These are phyloP conservation scores for Candida sp. DNA, from an alignment of 1,139 yeast species.

Conservation along the genomic window DNA sequence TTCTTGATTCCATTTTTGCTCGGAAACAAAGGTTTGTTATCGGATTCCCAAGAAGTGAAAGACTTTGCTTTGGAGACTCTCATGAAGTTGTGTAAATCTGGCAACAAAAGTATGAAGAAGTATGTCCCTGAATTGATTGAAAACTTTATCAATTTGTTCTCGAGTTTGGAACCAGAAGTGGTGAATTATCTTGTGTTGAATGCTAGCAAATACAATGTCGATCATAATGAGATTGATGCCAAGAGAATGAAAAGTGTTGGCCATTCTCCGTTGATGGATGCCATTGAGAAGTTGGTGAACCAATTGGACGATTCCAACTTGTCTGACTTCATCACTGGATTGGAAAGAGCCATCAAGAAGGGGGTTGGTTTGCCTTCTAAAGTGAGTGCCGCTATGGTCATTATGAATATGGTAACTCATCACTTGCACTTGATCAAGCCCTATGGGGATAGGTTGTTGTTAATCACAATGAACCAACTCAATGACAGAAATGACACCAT, in stretches of 20 bases:
- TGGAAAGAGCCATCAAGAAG: slow-evolving; percentile 57
- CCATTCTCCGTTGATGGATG: slow-evolving; percentile 88
- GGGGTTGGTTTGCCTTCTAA: slow-evolving; percentile 93
- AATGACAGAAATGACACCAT: slow-evolving; percentile 76
- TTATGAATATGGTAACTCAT: slow-evolving; percentile 66
- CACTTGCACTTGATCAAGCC: slow-evolving; percentile 60
- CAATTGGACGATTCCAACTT: slow-evolving; percentile 56
- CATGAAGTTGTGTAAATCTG: slow-evolving; percentile 68
- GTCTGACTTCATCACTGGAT: slow-evolving; percentile 52
- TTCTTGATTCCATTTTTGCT: slow-evolving; percentile 78
- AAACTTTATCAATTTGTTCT: slow-evolving; percentile 73
- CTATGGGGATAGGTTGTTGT: slow-evolving; percentile 65
- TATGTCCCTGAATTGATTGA: slow-evolving; percentile 73
- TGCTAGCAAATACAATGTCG: slow-evolving; percentile 85
- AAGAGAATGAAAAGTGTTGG: slow-evolving; percentile 77
- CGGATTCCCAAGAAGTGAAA: slow-evolving; percentile 87
- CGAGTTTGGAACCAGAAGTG: slow-evolving; percentile 91
- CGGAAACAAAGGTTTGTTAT: slow-evolving; percentile 78
- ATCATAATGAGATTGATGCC: slow-evolving; percentile 75
- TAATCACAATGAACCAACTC: slow-evolving; percentile 61
- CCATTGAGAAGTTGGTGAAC: slow-evolving; percentile 74
- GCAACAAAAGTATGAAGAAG: slow-evolving; percentile 61
- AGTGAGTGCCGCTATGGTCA: slow-evolving; percentile 81
- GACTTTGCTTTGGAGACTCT: slow-evolving; percentile 77
- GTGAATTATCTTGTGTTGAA: slow-evolving; percentile 85